Evolutionary conservation across 306 rosid species (phyloP).

Genomic region (Inga oerstediana): DNA sequence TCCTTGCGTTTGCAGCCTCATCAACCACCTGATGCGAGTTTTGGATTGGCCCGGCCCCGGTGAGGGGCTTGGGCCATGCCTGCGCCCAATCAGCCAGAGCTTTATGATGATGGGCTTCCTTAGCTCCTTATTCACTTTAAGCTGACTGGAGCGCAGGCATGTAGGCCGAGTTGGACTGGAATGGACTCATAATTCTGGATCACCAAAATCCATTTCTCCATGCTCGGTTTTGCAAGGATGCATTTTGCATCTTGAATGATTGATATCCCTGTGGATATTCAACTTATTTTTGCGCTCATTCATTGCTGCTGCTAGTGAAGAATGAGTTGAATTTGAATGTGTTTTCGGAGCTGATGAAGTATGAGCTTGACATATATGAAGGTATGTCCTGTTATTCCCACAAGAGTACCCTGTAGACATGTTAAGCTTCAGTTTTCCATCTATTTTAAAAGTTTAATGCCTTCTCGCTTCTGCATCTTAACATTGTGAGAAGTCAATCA

Average conservation of each 20-base stretch:
- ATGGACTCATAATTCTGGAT: slow-evolving; percentile 42
- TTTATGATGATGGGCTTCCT: slow-evolving; percentile 38
- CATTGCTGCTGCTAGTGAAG: slow-evolving; percentile 34
- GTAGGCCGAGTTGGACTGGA: slow-evolving; percentile 68
- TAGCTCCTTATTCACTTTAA: slow-evolving; percentile 34
- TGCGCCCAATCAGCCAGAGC: slow-evolving; percentile 71
- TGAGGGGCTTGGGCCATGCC: slow-evolving; percentile 99
- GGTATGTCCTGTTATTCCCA: slow-evolving; percentile 45
- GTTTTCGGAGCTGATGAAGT: slow-evolving; percentile 43
- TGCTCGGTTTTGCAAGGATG: slow-evolving; percentile 64
- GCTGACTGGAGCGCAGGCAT: slow-evolving; percentile 96
- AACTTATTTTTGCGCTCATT: slow-evolving; percentile 28
- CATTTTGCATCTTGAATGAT: slow-evolving; percentile 54
- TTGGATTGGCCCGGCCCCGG: slow-evolving; percentile 99
- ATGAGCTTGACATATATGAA: slow-evolving; percentile 55
- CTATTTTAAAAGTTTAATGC: slow-evolving; percentile 1
- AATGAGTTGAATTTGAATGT: slow-evolving; percentile 47
- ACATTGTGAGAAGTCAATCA: not conserved
- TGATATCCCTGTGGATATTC: slow-evolving; percentile 36
- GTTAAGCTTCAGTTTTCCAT: slow-evolving; percentile 17
- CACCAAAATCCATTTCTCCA: slow-evolving; percentile 47
- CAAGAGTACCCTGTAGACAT: not conserved
- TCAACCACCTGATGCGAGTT: slow-evolving; percentile 89
- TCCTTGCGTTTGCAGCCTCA: slow-evolving; percentile 67
- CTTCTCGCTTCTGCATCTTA: slow-evolving; percentile 12